Base-by-base conservation (phyloP, 768 basidiomycete species). In the Tylopilus sp. region DNA sequence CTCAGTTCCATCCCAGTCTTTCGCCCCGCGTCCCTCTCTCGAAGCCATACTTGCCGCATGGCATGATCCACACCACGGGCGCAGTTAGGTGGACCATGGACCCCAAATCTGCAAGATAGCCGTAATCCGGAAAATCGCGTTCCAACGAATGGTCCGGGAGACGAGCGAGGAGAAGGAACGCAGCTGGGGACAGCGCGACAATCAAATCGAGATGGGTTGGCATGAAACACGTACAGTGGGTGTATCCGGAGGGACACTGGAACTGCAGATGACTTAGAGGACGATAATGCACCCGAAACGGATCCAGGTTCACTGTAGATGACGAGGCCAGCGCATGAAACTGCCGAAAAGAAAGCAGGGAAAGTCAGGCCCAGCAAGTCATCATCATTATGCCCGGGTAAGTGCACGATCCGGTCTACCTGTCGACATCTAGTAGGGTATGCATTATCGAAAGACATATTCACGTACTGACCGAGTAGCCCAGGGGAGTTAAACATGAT, bases 331-430 rank as follows among this genome's bases (percentile, higher is more conserved):
- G 36, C 36, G 12, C 3, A 41, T n/a, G n/a, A n/a, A n/a, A n/a
- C n/a, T n/a, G n/a, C n/a, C 30, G 31, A n/a, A 41, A 40, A 44
- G 50, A 44, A 50, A 41, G 42, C 48, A 39, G 11, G 22, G 17
- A 56, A 45, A 40, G 40, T 36, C 13, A 43, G 33, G 48, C 31
- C 36, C 59, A 47, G 51, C 38, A 48, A 18, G 44, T 35, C 21
- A 47, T 41, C 21, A 47, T 41, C 30, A 47, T 41, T 23, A 25
- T 21, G 11, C 7, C 40, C 51, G 47, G 55, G 40, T 47, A 48
- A 25, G 39, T 35, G 55, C 55, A 40, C 48, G 28, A 20, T 51
- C 21, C 28, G 17, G 8, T 40, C 39, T 17, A 45, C 48, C 31
- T 31, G 28, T 58, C 31, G 40, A 43, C 40, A 17, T 28, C 21